These are phyloP conservation scores for Peltaster fructicola DNA, from an alignment of 2,329 filamentous ascomycete species.

Conservation along the genomic window DNA sequence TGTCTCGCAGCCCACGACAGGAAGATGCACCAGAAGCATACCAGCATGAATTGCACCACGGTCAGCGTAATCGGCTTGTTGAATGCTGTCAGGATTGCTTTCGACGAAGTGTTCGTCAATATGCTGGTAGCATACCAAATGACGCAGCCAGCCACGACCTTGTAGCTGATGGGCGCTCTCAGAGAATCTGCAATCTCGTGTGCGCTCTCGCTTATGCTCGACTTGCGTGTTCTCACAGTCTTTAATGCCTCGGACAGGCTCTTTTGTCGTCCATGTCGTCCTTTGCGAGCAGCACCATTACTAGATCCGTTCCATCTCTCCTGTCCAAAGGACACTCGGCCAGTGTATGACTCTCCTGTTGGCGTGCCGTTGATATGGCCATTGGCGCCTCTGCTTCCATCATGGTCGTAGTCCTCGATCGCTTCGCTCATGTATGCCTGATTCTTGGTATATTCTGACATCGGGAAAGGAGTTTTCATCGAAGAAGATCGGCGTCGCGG, in stretches of 20 bases:
- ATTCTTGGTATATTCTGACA: constrained; percentile 9
- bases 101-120: constrained; percentile 92
- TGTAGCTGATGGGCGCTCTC: constrained; percentile 74
- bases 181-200: constrained; percentile 85
- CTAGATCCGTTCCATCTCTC: constrained; percentile 28
- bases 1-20: constrained; percentile 57
- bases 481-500: constrained; percentile 13
- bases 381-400: background rate
- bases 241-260: constrained; percentile 78
- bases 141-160: constrained; percentile 68
- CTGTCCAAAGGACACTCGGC: too few relatives aligned
- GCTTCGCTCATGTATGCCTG: constrained; percentile 1
- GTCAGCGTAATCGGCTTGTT: constrained; percentile 84
- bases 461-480: constrained; percentile 8
- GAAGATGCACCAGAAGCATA: constrained; percentile 70
- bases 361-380: constrained; percentile 1
- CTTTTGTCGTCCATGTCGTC: constrained; percentile 55
- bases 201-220: constrained; percentile 80
- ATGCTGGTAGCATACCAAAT: constrained; percentile 93
- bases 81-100: constrained; percentile 85
- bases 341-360: too few relatives aligned
- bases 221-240: constrained; percentile 62
- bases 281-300: constrained; percentile 20
- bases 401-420: constrained; percentile 1
- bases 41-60: constrained; percentile 82